Evolutionary conservation across 1,139 yeast genomes (phyloP).

Genomic region (Spathaspora sp.): DNA sequence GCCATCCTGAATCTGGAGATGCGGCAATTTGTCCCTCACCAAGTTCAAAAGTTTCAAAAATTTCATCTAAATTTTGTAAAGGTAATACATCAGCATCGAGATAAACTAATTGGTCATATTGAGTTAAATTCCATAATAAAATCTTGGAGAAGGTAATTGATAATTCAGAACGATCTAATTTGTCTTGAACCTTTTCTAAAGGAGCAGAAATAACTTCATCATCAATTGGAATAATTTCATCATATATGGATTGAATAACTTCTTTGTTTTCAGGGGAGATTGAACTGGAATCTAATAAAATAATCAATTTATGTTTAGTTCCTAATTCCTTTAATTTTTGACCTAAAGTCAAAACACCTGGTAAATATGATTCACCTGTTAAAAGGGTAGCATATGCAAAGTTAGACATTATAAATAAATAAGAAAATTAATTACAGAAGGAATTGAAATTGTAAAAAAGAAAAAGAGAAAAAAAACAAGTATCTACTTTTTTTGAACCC

Average conservation of each 20-base stretch:
- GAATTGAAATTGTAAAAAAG: not conserved
- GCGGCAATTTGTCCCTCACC: conserved; percentile 22
- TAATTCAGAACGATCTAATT: conserved; percentile 29
- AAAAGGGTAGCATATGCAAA: conserved; percentile 31
- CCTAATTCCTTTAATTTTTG: conserved; percentile 20
- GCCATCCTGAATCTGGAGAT: conserved; percentile 39
- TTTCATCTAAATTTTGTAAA: conserved; percentile 22
- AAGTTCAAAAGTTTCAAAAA: conserved; percentile 21
- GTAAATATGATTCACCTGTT: conserved; percentile 28
- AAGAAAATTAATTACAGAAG: not conserved
- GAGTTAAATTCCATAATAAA: conserved; percentile 27
- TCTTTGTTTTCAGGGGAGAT: conserved; percentile 19
- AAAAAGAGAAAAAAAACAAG: not conserved
- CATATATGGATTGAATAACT: conserved; percentile 21
- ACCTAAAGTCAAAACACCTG: conserved; percentile 33
- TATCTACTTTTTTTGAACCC: too few relatives aligned
- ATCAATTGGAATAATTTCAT: conserved; percentile 26
- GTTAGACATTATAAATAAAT: conserved; percentile 16
- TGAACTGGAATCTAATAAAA: conserved; percentile 21
- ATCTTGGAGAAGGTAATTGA: conserved; percentile 29
- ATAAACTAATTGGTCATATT: conserved; percentile 26
- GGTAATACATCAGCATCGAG: conserved; percentile 34
- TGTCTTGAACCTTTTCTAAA: conserved; percentile 17
- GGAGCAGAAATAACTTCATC: conserved; percentile 22
- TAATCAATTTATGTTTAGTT: conserved; percentile 21